These are phyloP conservation scores for Fistulina hepatica DNA, from an alignment of 1,284 basidiomycete genomes.

Conservation along the genomic window DNA sequence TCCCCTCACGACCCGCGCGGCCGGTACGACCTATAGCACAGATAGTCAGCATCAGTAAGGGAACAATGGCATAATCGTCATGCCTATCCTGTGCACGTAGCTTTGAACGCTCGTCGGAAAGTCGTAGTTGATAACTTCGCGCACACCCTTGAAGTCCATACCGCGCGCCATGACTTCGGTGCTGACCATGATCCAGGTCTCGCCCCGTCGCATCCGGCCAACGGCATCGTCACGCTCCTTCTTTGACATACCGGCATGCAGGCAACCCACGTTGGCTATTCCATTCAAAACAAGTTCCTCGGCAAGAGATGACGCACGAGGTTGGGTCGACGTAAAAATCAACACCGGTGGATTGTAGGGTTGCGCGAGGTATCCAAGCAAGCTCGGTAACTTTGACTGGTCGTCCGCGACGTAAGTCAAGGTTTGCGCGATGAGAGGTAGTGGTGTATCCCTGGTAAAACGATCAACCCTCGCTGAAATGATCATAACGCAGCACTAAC, in stretches of 20 bases:
- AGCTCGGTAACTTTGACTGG: conserved; percentile 82
- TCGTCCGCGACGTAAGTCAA: conserved; percentile 91
- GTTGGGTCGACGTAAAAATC: conserved; percentile 89
- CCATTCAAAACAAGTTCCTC: conserved; percentile 79
- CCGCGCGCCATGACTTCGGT: conserved; percentile 95
- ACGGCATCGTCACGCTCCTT: conserved; percentile 84
- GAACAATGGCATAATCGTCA: conserved; percentile 13
- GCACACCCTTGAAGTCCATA: conserved; percentile 94
- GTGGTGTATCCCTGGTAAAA: conserved; percentile 68
- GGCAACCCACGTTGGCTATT: conserved; percentile 80
- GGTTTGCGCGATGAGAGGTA: conserved; percentile 74
- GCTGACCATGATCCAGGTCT: conserved; percentile 86
- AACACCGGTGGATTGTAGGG: conserved; percentile 90
- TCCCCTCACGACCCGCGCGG: conserved; percentile 83
- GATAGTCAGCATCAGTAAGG: conserved; percentile 1
- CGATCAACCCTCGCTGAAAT: no score
- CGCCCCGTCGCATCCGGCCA: conserved; percentile 74
- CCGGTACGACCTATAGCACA: conserved; percentile 69
- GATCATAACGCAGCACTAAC: conserved; percentile 39
- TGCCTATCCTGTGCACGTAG: conserved; percentile 92
- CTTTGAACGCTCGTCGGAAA: conserved; percentile 90
- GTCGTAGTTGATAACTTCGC: conserved; percentile 94
- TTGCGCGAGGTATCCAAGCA: conserved; percentile 67
- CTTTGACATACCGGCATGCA: conserved; percentile 84
- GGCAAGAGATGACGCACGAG: conserved; percentile 82